These are phyloP conservation scores for Candida patagonica DNA, from an alignment of 805 yeast species.

Conservation along the genomic window DNA sequence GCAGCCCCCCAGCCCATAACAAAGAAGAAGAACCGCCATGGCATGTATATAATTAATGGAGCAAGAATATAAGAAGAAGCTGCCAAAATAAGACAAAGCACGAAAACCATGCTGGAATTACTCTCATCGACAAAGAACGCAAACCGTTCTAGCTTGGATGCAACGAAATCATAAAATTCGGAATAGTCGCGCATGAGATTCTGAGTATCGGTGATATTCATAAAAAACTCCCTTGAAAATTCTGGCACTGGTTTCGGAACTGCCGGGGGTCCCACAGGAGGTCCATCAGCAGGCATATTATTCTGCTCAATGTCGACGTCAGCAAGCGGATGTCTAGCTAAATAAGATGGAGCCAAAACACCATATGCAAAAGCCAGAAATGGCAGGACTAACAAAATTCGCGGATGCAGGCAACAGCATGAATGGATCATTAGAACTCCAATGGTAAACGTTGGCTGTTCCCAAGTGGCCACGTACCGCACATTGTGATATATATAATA, in stretches of 20 bases:
- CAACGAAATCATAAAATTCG: conserved; percentile 47
- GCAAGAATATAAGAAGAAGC: conserved; percentile 24
- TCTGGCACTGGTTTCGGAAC: conserved; percentile 69
- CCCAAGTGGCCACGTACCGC: conserved; percentile 53
- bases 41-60: conserved; percentile 24
- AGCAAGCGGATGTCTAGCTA: conserved; percentile 56
- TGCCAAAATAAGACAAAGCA: conserved; percentile 27
- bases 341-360: conserved; percentile 60
- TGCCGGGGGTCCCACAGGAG: conserved; percentile 37
- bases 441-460: conserved; percentile 50
- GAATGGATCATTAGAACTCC: conserved; percentile 44
- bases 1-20: conserved; percentile 40
- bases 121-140: conserved; percentile 50
- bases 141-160: conserved; percentile 42
- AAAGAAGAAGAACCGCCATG: conserved; percentile 32
- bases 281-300: conserved; percentile 41
- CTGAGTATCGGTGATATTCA: conserved; percentile 77
- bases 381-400: conserved; percentile 37
- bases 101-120: conserved; percentile 43
- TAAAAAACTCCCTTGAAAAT: conserved; percentile 63
- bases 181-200: conserved; percentile 67
- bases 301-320: conserved; percentile 24
- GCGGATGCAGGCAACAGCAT: conserved; percentile 47
- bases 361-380: conserved; percentile 42
- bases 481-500: conserved; percentile 53